Conservation (phyloP, 257 asterid species). For the Ballota nigra region DNA sequence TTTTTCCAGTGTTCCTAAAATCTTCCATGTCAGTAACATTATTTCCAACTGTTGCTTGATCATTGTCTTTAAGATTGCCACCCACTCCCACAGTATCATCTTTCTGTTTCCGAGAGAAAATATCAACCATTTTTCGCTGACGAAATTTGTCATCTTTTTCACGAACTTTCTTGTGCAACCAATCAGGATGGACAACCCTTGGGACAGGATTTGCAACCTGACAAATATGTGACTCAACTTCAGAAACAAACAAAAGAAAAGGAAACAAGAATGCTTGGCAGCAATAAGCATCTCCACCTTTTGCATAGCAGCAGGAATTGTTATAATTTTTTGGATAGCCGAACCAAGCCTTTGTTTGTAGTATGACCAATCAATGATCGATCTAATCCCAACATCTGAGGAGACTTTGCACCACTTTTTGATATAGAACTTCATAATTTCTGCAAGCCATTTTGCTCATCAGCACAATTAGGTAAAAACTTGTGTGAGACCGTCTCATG, state of each 20-base stretch:
- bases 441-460: conserved; percentile 43
- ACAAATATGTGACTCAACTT: conserved; percentile 34
- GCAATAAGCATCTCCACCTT: conserved; percentile 50
- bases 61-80: conserved; percentile 30
- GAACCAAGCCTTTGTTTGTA: conserved; percentile 96
- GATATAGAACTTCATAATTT: conserved; percentile 77
- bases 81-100: conserved; percentile 35
- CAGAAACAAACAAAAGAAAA: conserved; percentile 7
- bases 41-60: conserved; percentile 40
- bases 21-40: conserved; percentile 77
- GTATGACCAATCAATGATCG: conserved; percentile 97
- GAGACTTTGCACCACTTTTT: conserved; percentile 98
- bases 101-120: conserved; percentile 52
- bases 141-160: conserved; percentile 98
- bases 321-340: conserved; percentile 85
- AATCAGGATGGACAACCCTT: conserved; percentile 98
- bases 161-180: conserved; percentile 97
- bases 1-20: conserved; percentile 49
- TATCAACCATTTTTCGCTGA: conserved; percentile 83
- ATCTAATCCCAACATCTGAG: conserved; percentile 88
- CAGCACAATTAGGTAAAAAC: too few relatives aligned
- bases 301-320: conserved; percentile 99
- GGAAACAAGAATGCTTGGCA: not conserved
- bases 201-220: conserved; percentile 99
- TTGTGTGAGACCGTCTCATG: too few relatives aligned